Percentiles rank a stretch among this genome's conserved stretches.
Conservation (phyloP, 331 rosid genomes). For the Spiraea crenata region DNA sequence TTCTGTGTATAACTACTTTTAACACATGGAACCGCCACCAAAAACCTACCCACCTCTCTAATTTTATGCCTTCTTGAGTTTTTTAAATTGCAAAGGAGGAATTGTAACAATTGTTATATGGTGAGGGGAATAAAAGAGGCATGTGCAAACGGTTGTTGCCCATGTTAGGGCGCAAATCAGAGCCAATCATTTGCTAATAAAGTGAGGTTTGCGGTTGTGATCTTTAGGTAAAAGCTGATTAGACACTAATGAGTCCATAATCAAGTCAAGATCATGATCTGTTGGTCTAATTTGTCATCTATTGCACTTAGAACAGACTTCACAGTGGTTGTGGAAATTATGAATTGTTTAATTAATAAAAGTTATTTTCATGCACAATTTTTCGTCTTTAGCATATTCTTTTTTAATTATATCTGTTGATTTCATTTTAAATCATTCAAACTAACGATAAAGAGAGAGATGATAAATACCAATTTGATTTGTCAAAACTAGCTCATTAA, state of each 20-base stretch:
- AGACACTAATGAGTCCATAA: conserved; percentile 26
- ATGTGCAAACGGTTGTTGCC: conserved; percentile 75
- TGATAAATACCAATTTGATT: too few relatives aligned
- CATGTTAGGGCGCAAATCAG: conserved; percentile 35
- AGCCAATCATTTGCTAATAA: conserved; percentile 47
- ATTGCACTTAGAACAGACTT: conserved; percentile 5
- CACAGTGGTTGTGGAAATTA: conserved; percentile 5
- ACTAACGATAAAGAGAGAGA: too few relatives aligned
- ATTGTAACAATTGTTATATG: conserved; percentile 39
- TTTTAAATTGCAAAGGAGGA: conserved; percentile 25
- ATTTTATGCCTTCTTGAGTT: not conserved
- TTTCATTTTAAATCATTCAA: too few relatives aligned
- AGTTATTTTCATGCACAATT: too few relatives aligned
- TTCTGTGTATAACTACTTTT: conserved; percentile 21
- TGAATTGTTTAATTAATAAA: conserved; percentile 26
- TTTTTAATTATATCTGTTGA: too few relatives aligned
- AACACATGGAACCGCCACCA: conserved; percentile 58
- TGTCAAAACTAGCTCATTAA: too few relatives aligned
- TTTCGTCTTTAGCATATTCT: too few relatives aligned
- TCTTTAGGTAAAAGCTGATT: conserved; percentile 22
- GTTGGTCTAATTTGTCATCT: conserved; percentile 37
- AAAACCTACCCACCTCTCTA: conserved; percentile 32
- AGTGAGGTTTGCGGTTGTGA: conserved; percentile 50
- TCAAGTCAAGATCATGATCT: conserved; percentile 42
- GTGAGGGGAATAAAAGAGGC: conserved; percentile 55